Evolutionary conservation across 176 grass and related monocot genomes (phyloP).

Genomic region (Oryza officinalis): DNA sequence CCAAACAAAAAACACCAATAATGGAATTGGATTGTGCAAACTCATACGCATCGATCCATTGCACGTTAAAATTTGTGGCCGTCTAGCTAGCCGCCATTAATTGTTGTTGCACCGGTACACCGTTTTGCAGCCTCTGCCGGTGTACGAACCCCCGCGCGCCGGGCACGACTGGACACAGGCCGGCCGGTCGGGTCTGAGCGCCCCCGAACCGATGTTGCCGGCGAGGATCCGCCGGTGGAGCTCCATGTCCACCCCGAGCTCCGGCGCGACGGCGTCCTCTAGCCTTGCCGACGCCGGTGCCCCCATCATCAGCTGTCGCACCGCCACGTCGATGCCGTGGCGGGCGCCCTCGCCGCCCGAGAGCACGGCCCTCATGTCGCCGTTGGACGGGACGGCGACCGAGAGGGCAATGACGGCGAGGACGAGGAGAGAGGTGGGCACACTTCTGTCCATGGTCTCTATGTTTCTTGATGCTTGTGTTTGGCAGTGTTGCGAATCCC

Average conservation of each 20-base stretch:
- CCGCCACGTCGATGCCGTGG: not conserved
- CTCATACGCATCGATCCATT: no score
- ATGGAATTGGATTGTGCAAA: no score
- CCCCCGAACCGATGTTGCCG: not conserved
- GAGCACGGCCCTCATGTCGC: not conserved
- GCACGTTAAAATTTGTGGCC: no score
- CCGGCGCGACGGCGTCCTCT: not conserved
- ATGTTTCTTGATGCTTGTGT: not conserved
- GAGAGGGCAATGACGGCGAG: not conserved
- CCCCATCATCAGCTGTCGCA: not conserved
- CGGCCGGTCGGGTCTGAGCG: not conserved
- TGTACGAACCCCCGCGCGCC: not conserved
- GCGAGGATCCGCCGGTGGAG: conserved; percentile 4
- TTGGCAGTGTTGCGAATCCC: not conserved
- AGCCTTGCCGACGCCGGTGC: not conserved
- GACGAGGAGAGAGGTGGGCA: not conserved
- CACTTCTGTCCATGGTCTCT: not conserved
- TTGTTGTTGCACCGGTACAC: not conserved
- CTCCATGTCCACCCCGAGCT: not conserved
- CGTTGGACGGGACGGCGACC: not conserved
- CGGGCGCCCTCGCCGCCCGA: not conserved
- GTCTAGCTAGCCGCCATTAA: no score
- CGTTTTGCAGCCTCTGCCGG: not conserved
- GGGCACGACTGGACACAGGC: not conserved
- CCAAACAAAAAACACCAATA: not conserved